phyloP scores from a whole-genome alignment of 805 yeast genomes.

The Zygotorulaspora chibaensis region DNA sequence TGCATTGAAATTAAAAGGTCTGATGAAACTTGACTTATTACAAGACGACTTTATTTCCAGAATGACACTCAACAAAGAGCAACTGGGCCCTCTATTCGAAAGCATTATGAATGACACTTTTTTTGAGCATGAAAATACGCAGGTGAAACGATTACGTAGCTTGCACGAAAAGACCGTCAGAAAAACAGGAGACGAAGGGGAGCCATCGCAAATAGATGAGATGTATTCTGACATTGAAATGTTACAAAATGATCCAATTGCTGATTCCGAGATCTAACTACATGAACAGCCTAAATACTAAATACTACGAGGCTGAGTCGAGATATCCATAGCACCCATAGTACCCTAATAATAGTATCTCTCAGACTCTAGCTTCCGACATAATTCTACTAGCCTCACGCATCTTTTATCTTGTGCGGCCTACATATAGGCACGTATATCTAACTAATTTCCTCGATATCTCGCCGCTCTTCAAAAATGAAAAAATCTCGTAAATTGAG shows the following conservation, averaged over 20 bases:
- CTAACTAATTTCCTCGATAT: too few relatives aligned
- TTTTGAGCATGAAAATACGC: constrained; percentile 16
- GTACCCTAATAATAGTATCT: too few relatives aligned
- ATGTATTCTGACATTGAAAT: constrained; percentile 10
- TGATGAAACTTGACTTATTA: constrained; percentile 23
- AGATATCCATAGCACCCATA: too few relatives aligned
- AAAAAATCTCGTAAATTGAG: neutral
- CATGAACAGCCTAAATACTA: too few relatives aligned
- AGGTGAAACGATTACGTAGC: neutral
- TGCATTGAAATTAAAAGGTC: constrained; percentile 30
- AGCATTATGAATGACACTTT: constrained; percentile 25
- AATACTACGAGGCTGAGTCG: too few relatives aligned
- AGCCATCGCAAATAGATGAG: constrained; percentile 11
- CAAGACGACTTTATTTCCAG: constrained; percentile 15
- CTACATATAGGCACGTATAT: too few relatives aligned
- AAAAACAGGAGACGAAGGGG: constrained; percentile 12
- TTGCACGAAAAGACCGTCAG: constrained; percentile 1
- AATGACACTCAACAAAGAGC: constrained; percentile 25
- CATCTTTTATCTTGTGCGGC: too few relatives aligned
- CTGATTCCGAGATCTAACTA: constrained; percentile 14
- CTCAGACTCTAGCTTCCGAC: too few relatives aligned
- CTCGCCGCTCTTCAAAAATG: neutral
- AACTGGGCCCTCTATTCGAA: constrained; percentile 23
- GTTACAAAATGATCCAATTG: constrained; percentile 12
- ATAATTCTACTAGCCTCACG: too few relatives aligned